These are phyloP conservation scores for Verticillium albo-atrum DNA, from an alignment of 2,329 filamentous ascomycete genomes.

Conservation along the genomic window DNA sequence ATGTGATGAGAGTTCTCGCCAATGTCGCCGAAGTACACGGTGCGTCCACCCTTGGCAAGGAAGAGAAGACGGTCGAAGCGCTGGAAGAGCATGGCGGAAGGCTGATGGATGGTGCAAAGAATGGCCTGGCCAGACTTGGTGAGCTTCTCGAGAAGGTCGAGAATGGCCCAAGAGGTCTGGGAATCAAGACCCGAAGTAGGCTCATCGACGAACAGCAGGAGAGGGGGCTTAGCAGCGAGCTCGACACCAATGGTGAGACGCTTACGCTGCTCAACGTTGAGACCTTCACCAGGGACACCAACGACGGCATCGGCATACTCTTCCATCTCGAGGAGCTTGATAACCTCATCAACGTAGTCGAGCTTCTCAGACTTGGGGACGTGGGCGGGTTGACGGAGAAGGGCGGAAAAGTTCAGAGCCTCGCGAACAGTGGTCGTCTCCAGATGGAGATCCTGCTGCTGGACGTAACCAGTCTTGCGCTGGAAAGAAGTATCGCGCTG, in stretches of 20 bases:
- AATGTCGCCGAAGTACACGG: slow-evolving; percentile 79
- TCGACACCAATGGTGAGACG: slow-evolving; percentile 95
- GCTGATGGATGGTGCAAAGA: slow-evolving; percentile 96
- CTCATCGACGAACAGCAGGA: slow-evolving; percentile 90
- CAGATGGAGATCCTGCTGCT: slow-evolving; percentile 88
- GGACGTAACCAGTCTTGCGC: slow-evolving; percentile 86
- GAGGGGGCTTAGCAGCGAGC: slow-evolving; percentile 82
- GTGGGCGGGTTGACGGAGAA: slow-evolving; percentile 76
- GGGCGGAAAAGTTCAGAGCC: slow-evolving; percentile 78
- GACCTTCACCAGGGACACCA: slow-evolving; percentile 83
- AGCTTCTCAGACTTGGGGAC: slow-evolving; percentile 74
- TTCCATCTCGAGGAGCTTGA: slow-evolving; percentile 86
- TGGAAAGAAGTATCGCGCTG: slow-evolving; percentile 80
- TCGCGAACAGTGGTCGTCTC: slow-evolving; percentile 83
- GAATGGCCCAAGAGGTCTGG: slow-evolving; percentile 90
- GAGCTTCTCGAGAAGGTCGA: slow-evolving; percentile 82
- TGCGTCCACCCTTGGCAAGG: slow-evolving; percentile 69
- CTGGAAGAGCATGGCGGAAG: slow-evolving; percentile 92
- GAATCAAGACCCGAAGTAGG: slow-evolving; percentile 91
- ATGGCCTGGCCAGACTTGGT: slow-evolving; percentile 87
- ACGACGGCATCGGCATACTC: slow-evolving; percentile 87
- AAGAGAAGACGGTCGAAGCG: slow-evolving; percentile 81
- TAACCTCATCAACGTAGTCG: slow-evolving; percentile 84
- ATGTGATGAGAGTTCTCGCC: slow-evolving; percentile 65
- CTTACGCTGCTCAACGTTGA: slow-evolving; percentile 67